Conservation (phyloP, 139 green algal genomes). For the Nannochloris sp. region DNA sequence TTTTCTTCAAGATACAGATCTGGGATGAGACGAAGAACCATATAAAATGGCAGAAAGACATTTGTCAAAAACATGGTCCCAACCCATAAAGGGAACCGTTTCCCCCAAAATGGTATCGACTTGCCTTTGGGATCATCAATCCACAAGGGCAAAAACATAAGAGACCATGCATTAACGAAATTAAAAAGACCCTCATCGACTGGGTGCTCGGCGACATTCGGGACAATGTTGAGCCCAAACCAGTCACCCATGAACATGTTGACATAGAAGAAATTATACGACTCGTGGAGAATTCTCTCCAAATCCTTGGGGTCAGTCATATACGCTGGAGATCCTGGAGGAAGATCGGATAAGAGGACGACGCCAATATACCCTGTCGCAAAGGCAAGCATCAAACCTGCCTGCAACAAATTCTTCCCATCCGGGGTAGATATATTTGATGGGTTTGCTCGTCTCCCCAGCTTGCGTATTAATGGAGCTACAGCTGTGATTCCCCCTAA, state of each 20-base stretch:
- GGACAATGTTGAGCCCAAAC: constrained; percentile 38
- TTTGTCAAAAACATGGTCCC: constrained; percentile 77
- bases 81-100: constrained; percentile 32
- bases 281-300: constrained; percentile 50
- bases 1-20: constrained; percentile 16
- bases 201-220: constrained; percentile 25
- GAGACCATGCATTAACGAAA: constrained; percentile 58
- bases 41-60: constrained; percentile 69
- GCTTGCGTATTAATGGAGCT: constrained; percentile 40
- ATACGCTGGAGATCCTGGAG: constrained; percentile 44
- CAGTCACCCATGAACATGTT: constrained; percentile 42
- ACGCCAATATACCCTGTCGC: constrained; percentile 50
- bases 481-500: constrained; percentile 37
- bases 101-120: constrained; percentile 19
- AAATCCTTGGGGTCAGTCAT: constrained; percentile 30
- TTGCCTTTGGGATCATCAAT: constrained; percentile 40
- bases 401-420: constrained; percentile 21
- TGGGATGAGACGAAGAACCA: constrained; percentile 49
- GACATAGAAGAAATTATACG: constrained; percentile 81
- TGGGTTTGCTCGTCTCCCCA: constrained; percentile 48
- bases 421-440: constrained; percentile 27
- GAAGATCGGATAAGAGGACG: constrained; percentile 40
- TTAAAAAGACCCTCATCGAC: constrained; percentile 71
- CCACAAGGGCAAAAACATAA: constrained; percentile 65
- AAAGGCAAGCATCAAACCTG: constrained; percentile 43